Base-by-base conservation (phyloP, 2,329 filamentous ascomycete species). In the Claviceps cyperi region DNA sequence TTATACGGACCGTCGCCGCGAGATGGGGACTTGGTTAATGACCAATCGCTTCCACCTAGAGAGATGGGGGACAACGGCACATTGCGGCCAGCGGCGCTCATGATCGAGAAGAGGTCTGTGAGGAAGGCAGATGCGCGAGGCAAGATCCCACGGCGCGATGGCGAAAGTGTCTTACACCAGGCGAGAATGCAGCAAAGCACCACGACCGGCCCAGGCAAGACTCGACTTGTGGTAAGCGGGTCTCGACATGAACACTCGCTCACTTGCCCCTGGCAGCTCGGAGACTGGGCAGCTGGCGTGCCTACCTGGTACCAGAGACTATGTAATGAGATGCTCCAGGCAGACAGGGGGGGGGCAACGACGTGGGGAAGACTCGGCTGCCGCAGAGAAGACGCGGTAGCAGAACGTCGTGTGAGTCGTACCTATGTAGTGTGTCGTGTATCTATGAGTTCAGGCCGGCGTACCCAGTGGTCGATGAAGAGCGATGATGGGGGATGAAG, bases 1-100 rank as follows among this genome's bases (percentile, higher is more conserved):
- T 62, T 71, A 63, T 73, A 77, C 50, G 74, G 66, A 54, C 70
- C 50, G 51, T 77, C 70, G 63, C 71, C 73, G 61, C 74, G 60
- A 55, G 69, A 69, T 55, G 80, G 76, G 66, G 87, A 86, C 62
- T 81, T 81, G 55, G 78, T 77, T 59, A 83, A 75, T 46, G 84
- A 85, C 83, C 84, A 92, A 65, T 92, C 87, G 73, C 81, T 89
- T 65, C 83, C 86, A 66, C 84, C 83, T 75, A 86, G 71, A 69
- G 86, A 92, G 66, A 88, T 77, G 63, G 87, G 86, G 63, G 87
- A 90, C 66, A 90, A 75, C 64, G 83, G 83, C 70, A 80, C 82
- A 77, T 84, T 81, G 70, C 78, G 78, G 64, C 74, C 77, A 64
- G 73, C 75, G 60, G 62, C 61, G 64, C 63, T 86, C 83, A 86